Evolutionary conservation across 2,329 filamentous ascomycete species (phyloP).

Genomic region (Claviceps pazoutovae): DNA sequence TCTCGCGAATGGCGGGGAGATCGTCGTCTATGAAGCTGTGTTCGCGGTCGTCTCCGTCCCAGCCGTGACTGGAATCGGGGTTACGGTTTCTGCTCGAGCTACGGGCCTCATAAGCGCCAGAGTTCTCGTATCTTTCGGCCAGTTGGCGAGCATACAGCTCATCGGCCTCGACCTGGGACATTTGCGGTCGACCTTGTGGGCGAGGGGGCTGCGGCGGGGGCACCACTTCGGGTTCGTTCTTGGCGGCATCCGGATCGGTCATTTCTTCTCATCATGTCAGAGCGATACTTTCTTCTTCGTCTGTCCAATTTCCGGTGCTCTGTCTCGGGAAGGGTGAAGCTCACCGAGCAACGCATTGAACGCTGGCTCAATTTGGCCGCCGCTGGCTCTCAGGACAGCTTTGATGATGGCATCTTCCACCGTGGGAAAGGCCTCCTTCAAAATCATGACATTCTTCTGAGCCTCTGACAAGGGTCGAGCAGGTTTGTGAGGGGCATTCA

Average conservation of each 20-base stretch:
- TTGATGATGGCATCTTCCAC: constrained; percentile 72
- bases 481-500: constrained; percentile 59
- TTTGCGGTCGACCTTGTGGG: constrained; percentile 46
- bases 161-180: constrained; percentile 77
- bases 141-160: constrained; percentile 86
- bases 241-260: constrained; percentile 61
- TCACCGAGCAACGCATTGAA: constrained; percentile 86
- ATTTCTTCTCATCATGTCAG: constrained; percentile 38
- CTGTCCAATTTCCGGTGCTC: background rate
- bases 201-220: constrained; percentile 69
- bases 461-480: constrained; percentile 69
- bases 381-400: constrained; percentile 75
- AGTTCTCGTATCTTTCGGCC: constrained; percentile 73
- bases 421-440: constrained; percentile 85
- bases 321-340: background rate
- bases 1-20: constrained; percentile 81
- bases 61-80: constrained; percentile 26
- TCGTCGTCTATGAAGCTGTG: constrained; percentile 94
- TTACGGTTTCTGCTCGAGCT: constrained; percentile 30
- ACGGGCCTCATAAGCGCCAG: constrained; percentile 42
- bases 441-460: constrained; percentile 72
- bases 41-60: constrained; percentile 49
- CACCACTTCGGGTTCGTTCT: constrained; percentile 39
- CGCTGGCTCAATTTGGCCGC: constrained; percentile 77
- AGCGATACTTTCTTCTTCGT: no score